Evolutionary conservation across 2,329 filamentous ascomycete species (phyloP).

Genomic region (Akanthomyces dipterigenus): DNA sequence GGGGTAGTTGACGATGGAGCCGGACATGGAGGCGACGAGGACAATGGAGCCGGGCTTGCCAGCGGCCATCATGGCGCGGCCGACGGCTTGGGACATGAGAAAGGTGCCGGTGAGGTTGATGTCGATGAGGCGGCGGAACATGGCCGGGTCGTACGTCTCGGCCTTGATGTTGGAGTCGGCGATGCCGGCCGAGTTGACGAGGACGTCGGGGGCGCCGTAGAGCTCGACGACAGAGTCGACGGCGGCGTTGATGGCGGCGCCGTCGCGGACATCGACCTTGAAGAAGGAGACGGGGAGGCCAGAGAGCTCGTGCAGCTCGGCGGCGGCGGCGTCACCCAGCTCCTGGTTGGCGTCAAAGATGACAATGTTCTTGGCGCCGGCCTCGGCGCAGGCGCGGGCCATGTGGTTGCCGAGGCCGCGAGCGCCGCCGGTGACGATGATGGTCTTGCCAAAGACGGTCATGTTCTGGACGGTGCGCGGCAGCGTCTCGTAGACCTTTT

Average conservation of each 20-base stretch:
- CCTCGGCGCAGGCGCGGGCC: conserved; percentile 70
- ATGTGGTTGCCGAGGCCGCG: conserved; percentile 74
- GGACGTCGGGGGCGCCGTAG: conserved; percentile 63
- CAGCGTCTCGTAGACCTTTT: conserved; percentile 48
- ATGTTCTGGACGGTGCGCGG: conserved; percentile 63
- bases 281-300: conserved; percentile 69
- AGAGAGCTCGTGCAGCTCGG: conserved; percentile 65
- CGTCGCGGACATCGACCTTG: conserved; percentile 72
- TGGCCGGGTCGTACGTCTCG: conserved; percentile 67
- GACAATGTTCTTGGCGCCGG: conserved; percentile 64
- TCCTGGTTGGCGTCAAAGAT: conserved; percentile 75
- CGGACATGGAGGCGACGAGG: conserved; percentile 75
- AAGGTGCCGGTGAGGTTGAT: conserved; percentile 79
- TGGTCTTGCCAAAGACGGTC: conserved; percentile 62
- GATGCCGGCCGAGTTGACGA: conserved; percentile 77
- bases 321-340: conserved; percentile 62
- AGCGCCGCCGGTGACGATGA: conserved; percentile 68
- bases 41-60: conserved; percentile 67
- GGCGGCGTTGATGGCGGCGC: conserved; percentile 60
- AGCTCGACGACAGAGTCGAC: conserved; percentile 59
- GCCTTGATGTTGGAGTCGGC: conserved; percentile 80
- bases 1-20: conserved; percentile 78
- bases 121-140: conserved; percentile 73
- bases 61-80: conserved; percentile 65
- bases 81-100: conserved; percentile 67